Percentiles rank a stretch among this genome's conserved stretches.
These are phyloP conservation scores for Purpureocillium lavendulum DNA, from an alignment of 2,329 filamentous ascomycete species.

Conservation along the genomic window DNA sequence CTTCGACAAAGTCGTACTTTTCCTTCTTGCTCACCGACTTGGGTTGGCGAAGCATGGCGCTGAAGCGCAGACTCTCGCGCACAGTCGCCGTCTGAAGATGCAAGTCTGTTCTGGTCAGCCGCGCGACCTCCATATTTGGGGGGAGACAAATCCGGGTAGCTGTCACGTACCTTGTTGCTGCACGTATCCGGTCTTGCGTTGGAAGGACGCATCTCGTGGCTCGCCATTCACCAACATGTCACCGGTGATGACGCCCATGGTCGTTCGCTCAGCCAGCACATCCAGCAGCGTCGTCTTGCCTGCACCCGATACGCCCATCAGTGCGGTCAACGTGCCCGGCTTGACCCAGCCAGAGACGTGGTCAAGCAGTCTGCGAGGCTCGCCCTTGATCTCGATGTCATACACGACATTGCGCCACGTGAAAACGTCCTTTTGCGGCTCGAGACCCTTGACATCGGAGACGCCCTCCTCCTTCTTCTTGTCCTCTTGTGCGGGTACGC, in stretches of 20 bases:
- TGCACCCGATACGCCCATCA: slow-evolving; percentile 54
- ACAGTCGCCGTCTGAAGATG: slow-evolving; percentile 48
- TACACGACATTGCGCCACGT: slow-evolving; percentile 73
- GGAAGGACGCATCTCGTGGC: slow-evolving; percentile 47
- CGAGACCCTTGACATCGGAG: slow-evolving; percentile 20
- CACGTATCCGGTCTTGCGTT: slow-evolving; percentile 58
- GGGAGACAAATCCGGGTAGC: neutral
- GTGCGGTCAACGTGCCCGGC: slow-evolving; percentile 75
- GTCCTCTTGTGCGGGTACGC: slow-evolving; percentile 14
- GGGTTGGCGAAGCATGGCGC: slow-evolving; percentile 50
- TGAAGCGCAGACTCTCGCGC: slow-evolving; percentile 45
- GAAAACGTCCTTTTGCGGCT: slow-evolving; percentile 52
- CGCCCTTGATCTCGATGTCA: slow-evolving; percentile 63
- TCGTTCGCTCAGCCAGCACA: slow-evolving; percentile 38
- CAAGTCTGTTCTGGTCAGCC: slow-evolving; percentile 31
- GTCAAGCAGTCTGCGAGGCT: slow-evolving; percentile 64
- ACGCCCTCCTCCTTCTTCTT: slow-evolving; percentile 8
- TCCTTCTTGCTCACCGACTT: slow-evolving; percentile 42
- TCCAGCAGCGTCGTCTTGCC: slow-evolving; percentile 36
- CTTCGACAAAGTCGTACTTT: slow-evolving; percentile 54
- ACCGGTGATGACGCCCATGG: slow-evolving; percentile 55
- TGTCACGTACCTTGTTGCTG: slow-evolving; percentile 48
- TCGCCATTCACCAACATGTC: slow-evolving; percentile 59
- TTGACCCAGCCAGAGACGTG: slow-evolving; percentile 84
- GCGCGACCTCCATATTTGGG: neutral